Percentiles rank a stretch among this genome's conserved stretches.
Conservation (phyloP, 192 early-diverging fungal genomes). For the Phlyctochytrium bullatum region DNA sequence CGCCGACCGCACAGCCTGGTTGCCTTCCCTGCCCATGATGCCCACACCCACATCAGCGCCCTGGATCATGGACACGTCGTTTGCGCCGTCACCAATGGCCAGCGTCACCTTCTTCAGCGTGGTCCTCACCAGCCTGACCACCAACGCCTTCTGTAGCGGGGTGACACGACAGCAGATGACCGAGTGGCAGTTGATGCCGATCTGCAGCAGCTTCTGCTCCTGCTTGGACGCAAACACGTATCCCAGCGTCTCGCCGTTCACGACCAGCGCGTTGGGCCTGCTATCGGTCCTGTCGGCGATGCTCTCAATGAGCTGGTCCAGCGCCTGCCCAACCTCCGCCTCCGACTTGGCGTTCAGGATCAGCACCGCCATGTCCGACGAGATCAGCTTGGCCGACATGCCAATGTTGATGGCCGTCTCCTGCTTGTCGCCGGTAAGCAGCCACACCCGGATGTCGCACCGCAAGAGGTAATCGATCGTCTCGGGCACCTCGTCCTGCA, state of each 20-base stretch:
- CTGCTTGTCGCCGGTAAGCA: slow-evolving; percentile 63
- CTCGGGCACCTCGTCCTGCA: slow-evolving; percentile 60
- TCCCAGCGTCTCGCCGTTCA: slow-evolving; percentile 86
- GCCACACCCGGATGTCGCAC: slow-evolving; percentile 55
- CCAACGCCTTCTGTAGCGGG: slow-evolving; percentile 60
- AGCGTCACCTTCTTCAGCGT: slow-evolving; percentile 78
- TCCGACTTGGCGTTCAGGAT: slow-evolving; percentile 35
- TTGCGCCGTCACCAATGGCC: slow-evolving; percentile 64
- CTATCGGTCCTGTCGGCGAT: not conserved
- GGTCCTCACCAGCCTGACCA: slow-evolving; percentile 40
- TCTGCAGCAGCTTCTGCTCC: slow-evolving; percentile 39
- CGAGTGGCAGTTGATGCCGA: slow-evolving; percentile 41
- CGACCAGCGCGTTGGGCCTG: slow-evolving; percentile 64
- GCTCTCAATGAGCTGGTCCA: slow-evolving; percentile 35
- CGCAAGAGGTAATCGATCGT: slow-evolving; percentile 56
- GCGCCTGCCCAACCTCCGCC: slow-evolving; percentile 13
- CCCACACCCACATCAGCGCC: slow-evolving; percentile 55
- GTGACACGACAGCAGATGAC: slow-evolving; percentile 62
- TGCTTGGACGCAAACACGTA: slow-evolving; percentile 55
- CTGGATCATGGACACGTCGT: slow-evolving; percentile 66
- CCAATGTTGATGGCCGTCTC: slow-evolving; percentile 68
- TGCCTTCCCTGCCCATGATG: slow-evolving; percentile 58
- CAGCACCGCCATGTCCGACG: slow-evolving; percentile 40
- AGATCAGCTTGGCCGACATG: slow-evolving; percentile 51
- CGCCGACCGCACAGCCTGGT: slow-evolving; percentile 54